Conservation (phyloP, 176 grass and related monocot species). For the Leersia perrieri region DNA sequence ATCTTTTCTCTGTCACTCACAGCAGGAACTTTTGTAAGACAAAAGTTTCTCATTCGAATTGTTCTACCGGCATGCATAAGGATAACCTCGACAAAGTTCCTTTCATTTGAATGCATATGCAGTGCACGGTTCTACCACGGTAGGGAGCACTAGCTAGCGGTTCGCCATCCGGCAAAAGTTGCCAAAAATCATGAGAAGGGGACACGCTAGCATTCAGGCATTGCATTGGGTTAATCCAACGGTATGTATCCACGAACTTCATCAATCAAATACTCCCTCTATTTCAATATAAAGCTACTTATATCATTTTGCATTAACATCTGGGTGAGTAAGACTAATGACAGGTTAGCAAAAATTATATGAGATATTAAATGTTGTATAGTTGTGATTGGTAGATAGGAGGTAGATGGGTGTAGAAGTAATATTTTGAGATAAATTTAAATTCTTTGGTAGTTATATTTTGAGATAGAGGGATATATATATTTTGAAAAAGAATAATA, state of each 20-base stretch:
- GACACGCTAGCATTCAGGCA: not conserved
- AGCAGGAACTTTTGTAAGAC: not conserved
- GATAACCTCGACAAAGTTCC: not conserved
- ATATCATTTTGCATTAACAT: too few species aligned
- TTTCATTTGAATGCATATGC: not conserved
- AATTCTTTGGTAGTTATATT: too few species aligned
- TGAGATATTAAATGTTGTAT: too few species aligned
- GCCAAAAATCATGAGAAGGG: not conserved
- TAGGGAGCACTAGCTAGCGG: not conserved
- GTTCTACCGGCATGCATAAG: not conserved
- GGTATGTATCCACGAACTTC: not conserved
- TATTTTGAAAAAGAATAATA: too few species aligned
- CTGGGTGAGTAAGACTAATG: too few species aligned
- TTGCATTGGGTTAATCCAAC: not conserved
- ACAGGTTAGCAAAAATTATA: too few species aligned
- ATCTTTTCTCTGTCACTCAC: not conserved
- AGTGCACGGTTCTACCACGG: not conserved
- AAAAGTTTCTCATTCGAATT: not conserved
- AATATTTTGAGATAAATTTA: too few species aligned
- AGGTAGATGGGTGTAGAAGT: too few species aligned
- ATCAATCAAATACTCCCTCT: too few species aligned
- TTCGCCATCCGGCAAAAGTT: not conserved
- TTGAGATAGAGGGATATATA: too few species aligned
- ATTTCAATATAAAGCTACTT: too few species aligned
- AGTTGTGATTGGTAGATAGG: too few species aligned